phyloP scores from a whole-genome alignment of 148 eudicot genomes.

The Spergularia bocconei region DNA sequence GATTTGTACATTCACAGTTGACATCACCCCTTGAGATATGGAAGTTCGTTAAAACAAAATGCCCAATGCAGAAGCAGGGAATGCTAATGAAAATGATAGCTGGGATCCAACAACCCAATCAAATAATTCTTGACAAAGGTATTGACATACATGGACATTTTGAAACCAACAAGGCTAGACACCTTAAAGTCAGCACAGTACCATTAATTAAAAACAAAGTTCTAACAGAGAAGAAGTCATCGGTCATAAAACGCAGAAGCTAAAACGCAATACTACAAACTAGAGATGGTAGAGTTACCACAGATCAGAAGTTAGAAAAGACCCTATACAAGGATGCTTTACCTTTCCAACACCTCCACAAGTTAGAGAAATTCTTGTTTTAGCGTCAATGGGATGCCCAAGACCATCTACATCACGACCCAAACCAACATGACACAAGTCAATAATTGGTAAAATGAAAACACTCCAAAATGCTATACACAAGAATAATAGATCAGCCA shows the following conservation, averaged over 20 bases:
- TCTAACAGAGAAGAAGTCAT: background rate
- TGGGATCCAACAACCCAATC: background rate
- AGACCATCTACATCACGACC: slow-evolving; percentile 58
- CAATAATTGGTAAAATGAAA: background rate
- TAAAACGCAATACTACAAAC: background rate
- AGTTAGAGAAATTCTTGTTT: slow-evolving; percentile 62
- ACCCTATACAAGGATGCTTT: slow-evolving; percentile 12
- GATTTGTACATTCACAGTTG: background rate
- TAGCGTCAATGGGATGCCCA: slow-evolving; percentile 75
- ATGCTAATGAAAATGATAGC: background rate
- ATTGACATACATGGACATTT: background rate
- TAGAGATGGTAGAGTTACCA: background rate
- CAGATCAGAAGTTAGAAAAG: background rate
- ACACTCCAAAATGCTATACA: background rate
- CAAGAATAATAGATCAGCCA: background rate
- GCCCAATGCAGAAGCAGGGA: background rate
- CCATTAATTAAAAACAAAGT: background rate
- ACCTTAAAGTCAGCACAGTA: background rate
- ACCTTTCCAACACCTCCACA: slow-evolving; percentile 84
- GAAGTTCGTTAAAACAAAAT: background rate
- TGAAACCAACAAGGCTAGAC: background rate
- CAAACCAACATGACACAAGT: slow-evolving; percentile 21
- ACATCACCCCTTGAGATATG: background rate
- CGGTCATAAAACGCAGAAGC: background rate
- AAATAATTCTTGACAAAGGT: slow-evolving; percentile 1